Evolutionary conservation across 2,329 filamentous ascomycete species (phyloP), one percentile per base, ranked within the genome.

Genomic region (Monilinia laxa): DNA sequence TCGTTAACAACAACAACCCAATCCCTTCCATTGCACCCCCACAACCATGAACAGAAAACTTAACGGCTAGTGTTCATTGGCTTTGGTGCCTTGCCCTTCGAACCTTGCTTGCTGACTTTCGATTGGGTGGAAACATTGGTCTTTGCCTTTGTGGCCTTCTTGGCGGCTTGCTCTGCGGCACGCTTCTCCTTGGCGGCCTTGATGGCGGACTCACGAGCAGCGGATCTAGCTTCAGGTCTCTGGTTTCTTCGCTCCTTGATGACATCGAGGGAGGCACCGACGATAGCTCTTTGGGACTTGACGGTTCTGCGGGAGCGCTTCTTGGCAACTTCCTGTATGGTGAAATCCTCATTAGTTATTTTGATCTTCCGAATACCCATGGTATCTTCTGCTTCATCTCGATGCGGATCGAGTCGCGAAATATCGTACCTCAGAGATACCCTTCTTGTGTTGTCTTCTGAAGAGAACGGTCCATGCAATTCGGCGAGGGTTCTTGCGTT

Each of bases 101-200:
- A 90, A 78, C 92, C 93, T 87, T 97, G 92, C 91, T 99, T 99
- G 89, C 92, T 93, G 81, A 90, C 85, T 78, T 83, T 81, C 75
- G 86, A 85, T 80, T 89, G 83, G 75, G 89, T 86, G 70, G 75
- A 77, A 75, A 90, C 87, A 73, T 93, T 93, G 78, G 77, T 85
- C 91, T 98, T 98, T 78, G 95, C 95, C 92, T 99, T 99, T 84
- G 98, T 93, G 69, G 92, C 91, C 91, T 98, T 99, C 92, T 98
- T 99, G 81, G 88, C 89, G 80, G 88, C 91, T 82, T 92, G 89
- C 71, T 88, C 86, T 72, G 88, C 93, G 74, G 89, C 84, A 87
- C 96, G 96, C 93, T 98, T 97, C 82, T 96, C 93, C 91, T 99
- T 99, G 85, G 89, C 91, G 81, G 96, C 93, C 87, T 94, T 94